Evolutionary conservation across 768 basidiomycete genomes (phyloP).

Genomic region (Dentipellis fragilis): DNA sequence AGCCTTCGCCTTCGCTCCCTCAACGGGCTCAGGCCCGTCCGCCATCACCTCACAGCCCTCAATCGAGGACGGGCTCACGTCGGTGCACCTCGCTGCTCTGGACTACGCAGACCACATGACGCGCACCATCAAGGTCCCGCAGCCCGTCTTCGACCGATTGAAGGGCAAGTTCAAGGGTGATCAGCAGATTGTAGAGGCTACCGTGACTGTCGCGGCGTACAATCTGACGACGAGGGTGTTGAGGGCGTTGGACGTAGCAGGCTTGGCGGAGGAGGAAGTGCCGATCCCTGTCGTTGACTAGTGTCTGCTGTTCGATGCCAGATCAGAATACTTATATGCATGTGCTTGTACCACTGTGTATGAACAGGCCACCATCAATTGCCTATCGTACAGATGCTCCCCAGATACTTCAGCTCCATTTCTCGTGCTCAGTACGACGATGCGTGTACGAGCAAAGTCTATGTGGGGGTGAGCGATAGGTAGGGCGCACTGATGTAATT

Average conservation of each 20-base stretch:
- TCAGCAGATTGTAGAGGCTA: background rate
- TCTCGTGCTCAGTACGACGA: background rate
- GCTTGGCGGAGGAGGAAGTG: background rate
- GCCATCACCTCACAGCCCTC: background rate
- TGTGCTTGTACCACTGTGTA: background rate
- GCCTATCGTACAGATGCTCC: background rate
- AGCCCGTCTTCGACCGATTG: background rate
- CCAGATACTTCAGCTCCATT: no score
- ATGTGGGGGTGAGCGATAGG: background rate
- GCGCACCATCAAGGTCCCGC: background rate
- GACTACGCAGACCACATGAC: background rate
- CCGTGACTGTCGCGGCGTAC: background rate
- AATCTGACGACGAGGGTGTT: background rate
- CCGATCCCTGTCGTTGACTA: background rate
- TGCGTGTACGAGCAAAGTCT: constrained; percentile 1
- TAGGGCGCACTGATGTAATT: background rate
- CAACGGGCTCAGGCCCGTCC: background rate
- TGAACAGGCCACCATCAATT: background rate
- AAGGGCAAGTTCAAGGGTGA: background rate
- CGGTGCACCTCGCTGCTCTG: background rate
- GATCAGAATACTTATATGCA: background rate
- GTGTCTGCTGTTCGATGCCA: background rate
- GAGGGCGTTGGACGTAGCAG: background rate
- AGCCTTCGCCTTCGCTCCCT: background rate
- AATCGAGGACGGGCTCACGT: background rate